Evolutionary conservation across 352 stramenopile genomes (phyloP).

Genomic region (Globisporangium carolinianum): DNA sequence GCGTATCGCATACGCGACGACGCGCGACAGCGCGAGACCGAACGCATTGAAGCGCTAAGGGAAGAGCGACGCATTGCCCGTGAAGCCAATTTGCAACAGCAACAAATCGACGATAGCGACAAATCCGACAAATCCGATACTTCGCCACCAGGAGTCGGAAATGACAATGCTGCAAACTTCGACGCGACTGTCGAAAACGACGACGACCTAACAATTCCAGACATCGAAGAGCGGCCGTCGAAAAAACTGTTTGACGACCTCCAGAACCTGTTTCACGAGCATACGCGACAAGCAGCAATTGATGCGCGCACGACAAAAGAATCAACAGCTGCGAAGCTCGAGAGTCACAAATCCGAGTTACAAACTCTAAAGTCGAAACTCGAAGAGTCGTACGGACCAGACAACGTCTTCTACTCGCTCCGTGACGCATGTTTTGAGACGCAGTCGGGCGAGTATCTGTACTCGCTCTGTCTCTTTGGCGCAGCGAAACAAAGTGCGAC

Average conservation of each 20-base stretch:
- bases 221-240: slow-evolving; percentile 51
- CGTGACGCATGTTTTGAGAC: slow-evolving; percentile 67
- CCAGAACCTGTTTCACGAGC: slow-evolving; percentile 12
- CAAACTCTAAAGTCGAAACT: slow-evolving; percentile 26
- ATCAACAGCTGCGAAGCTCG: slow-evolving; percentile 24
- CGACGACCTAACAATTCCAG: slow-evolving; percentile 37
- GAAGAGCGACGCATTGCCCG: slow-evolving; percentile 31
- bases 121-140: too few species aligned
- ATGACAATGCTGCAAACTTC: slow-evolving; percentile 14
- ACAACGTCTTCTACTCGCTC: slow-evolving; percentile 62
- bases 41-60: slow-evolving; percentile 45
- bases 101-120: slow-evolving; percentile 12
- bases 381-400: slow-evolving; percentile 49
- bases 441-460: slow-evolving; percentile 73
- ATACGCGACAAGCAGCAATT: slow-evolving; percentile 41
- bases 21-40: slow-evolving; percentile 37
- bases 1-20: slow-evolving; percentile 46
- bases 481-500: slow-evolving; percentile 75
- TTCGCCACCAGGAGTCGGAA: too few species aligned
- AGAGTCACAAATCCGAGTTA: slow-evolving; percentile 19
- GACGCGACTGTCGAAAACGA: slow-evolving; percentile 17
- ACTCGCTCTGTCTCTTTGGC: slow-evolving; percentile 83
- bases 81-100: slow-evolving; percentile 17
- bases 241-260: slow-evolving; percentile 54
- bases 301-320: slow-evolving; percentile 35